Evolutionary conservation across 176 grass and related monocot species (phyloP), one percentile per base, ranked within the genome.

Genomic region (Oryza coarctata): DNA sequence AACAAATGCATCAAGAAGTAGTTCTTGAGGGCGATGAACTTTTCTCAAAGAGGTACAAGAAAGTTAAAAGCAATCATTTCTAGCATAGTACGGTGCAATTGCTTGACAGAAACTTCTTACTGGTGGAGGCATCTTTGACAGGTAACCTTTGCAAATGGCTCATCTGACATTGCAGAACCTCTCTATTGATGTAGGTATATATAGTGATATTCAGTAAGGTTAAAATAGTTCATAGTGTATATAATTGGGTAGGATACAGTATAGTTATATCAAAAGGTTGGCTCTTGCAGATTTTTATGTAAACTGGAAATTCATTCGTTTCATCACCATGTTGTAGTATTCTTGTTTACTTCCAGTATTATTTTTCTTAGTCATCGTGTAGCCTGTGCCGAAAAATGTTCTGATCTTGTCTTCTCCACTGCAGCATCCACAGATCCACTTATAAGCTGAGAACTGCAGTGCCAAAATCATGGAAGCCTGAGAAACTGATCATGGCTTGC

Each of bases 1-100:
- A 90, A 76, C 82, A 80, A 73, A 92, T 94, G 93, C 93, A 92
- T 26, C 65, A 68, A 69, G 82, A 94, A 62, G 93, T 83, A 83
- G 38, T 13, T 44, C 84, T 87, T 15, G 79, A 92, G 60, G 87
- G 87, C 14, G n/a, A 34, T 49, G 71, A 94, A 41, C 89, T 94
- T 80, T 94, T 87, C 44, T 85, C 87, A 38, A 94, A 92, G 79
- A 86, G 85, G 23, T 88, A 74, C 41, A 94, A 94, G 79, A 87
- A 92, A 80, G 84, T 78, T 74, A 82, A 82, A 72, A 3, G 6
- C 74, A 86, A 68, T 69, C 18, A 20, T 3, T 73, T 45, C 38
- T 30, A 67, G 45, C 1, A 82, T 11, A 72, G 57, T 60, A 23
- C 17, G 6, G 10, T 64, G 10, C 32, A 34, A 61, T 69, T 80